Evolutionary conservation across 1,284 basidiomycete species (phyloP).

Genomic region (Boletus smithii): DNA sequence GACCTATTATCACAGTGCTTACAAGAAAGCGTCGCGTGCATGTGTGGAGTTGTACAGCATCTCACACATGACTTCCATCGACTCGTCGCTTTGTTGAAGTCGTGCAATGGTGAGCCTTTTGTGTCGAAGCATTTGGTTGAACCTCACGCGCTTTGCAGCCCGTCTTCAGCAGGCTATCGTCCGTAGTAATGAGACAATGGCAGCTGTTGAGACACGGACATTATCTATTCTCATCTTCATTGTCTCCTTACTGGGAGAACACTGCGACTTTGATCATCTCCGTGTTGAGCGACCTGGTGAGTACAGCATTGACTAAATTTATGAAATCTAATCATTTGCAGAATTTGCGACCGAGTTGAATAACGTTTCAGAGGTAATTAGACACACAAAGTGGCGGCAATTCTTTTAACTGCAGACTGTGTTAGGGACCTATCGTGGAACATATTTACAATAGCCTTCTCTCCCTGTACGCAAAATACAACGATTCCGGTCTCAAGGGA

Average conservation of each 20-base stretch:
- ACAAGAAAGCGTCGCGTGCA: constrained; percentile 89
- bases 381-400: too few relatives aligned
- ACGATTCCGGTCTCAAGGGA: constrained; percentile 52
- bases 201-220: constrained; percentile 39
- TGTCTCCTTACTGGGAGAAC: constrained; percentile 79
- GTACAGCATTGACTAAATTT: constrained; percentile 3
- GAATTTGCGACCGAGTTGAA: constrained; percentile 59
- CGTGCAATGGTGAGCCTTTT: constrained; percentile 66
- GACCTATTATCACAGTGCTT: constrained; percentile 51
- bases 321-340: constrained; percentile 19
- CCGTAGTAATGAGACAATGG: constrained; percentile 34
- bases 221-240: constrained; percentile 75
- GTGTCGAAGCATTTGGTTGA: neutral
- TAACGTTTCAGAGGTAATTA: constrained; percentile 53
- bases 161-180: constrained; percentile 57
- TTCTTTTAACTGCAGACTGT: constrained; percentile 8
- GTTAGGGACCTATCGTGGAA: constrained; percentile 72
- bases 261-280: constrained; percentile 83
- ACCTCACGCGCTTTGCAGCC: constrained; percentile 30
- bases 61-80: constrained; percentile 83
- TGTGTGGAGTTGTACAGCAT: constrained; percentile 80
- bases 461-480: constrained; percentile 63
- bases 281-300: constrained; percentile 57
- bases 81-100: constrained; percentile 75
- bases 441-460: constrained; percentile 77